phyloP scores from a whole-genome alignment of 1,284 basidiomycete species.

The Butyriboletus appendiculatus region DNA sequence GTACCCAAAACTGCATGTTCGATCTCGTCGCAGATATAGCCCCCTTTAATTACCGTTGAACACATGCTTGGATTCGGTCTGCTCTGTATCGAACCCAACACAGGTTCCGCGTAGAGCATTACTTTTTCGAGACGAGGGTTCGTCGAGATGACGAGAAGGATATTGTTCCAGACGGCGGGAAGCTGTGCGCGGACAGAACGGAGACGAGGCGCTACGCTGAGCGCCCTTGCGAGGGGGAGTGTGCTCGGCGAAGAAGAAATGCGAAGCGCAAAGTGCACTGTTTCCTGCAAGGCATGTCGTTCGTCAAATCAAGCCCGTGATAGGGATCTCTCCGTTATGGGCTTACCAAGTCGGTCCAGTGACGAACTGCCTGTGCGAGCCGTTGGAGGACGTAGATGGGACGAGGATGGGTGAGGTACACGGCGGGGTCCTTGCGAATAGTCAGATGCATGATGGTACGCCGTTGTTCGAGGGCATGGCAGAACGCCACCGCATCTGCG shows the following conservation, averaged over 20 bases:
- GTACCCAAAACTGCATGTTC: conserved; percentile 38
- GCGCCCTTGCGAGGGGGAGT: conserved; percentile 29
- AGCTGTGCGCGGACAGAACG: conserved; percentile 46
- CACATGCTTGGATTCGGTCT: background rate
- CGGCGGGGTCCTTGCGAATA: conserved; percentile 47
- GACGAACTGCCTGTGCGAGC: conserved; percentile 43
- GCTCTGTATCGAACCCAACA: conserved; percentile 2
- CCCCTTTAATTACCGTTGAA: conserved; percentile 20
- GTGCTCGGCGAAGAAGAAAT: conserved; percentile 17
- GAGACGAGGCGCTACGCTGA: conserved; percentile 39
- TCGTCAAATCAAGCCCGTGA: background rate
- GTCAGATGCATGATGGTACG: conserved; percentile 43
- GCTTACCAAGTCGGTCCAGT: conserved; percentile 48
- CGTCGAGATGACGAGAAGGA: conserved; percentile 43
- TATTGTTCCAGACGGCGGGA: conserved; percentile 50
- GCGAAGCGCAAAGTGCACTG: conserved; percentile 24
- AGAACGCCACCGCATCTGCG: conserved; percentile 41
- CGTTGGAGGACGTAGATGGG: conserved; percentile 44
- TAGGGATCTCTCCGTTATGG: background rate
- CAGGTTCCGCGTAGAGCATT: conserved; percentile 37
- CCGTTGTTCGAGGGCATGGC: conserved; percentile 39
- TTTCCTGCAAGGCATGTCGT: conserved; percentile 21
- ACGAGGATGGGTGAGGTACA: conserved; percentile 53
- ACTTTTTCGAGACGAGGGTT: conserved; percentile 46
- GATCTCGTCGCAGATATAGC: conserved; percentile 14